Base-by-base conservation (phyloP, 148 eudicot species). In the Rhododendron ovatum region DNA sequence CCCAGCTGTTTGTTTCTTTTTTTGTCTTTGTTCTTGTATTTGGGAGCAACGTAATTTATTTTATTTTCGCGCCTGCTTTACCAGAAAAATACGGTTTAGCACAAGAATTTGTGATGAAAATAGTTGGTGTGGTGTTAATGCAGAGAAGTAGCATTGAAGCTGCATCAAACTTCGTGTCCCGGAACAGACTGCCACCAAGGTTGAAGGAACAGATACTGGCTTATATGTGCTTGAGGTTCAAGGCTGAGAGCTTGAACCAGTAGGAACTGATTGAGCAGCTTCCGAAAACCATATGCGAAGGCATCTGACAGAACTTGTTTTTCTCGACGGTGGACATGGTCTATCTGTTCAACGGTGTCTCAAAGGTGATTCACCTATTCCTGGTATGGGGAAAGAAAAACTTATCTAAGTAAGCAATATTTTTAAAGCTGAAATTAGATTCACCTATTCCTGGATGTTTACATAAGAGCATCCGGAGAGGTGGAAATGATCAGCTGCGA, bases 221-320 rank as follows among this genome's bases (percentile, higher is more conserved):
- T 7, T 95, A 96, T 50, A 95, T 96, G 95, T 96, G 99, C 82
- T 86, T 96, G 84, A 94, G 94, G 65, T 96, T 95, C 86, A 96
- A 95, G 91, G 98, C 99, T 5, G 99, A 96, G 91, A 93, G 92
- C 87, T 88, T 96, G 78, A 96, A 95, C 87, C 96, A 96, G 86
- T 92, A 95, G 53, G 93, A 94, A 87, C 89, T 94, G 2, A 92
- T 96, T 30, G 94, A 95, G 82, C 93, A 91, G 86, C 93, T 94
- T 2, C 99, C 98, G 1, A 95, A 89, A 84, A 93, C 96, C 17
- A 92, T 96, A 76, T 89, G 92, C 84, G 92, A 92, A 65, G 92
- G 91, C 89, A 96, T 96, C 77, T 86, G 92, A 28, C 93, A 93
- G 30, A 93, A 95, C 88, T 83, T 96, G 86, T 96, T 96, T 84